A percentile compares a stretch with the other conserved stretches of the same genome.
Evolutionary conservation across 2,329 filamentous ascomycete species (phyloP).

Genomic region (Exserohilum turcica): DNA sequence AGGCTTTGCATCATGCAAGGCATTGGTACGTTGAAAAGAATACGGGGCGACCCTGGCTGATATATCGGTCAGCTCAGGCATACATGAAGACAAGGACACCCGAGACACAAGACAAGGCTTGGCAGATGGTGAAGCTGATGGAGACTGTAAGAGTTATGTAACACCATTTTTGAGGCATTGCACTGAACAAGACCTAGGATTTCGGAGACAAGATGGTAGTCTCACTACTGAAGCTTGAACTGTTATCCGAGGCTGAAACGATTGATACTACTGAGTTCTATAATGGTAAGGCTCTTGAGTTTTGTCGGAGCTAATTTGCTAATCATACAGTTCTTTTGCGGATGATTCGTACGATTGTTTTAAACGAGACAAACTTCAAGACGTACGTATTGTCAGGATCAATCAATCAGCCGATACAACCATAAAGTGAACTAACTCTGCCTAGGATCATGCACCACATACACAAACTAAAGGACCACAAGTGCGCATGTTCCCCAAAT

Average conservation of each 20-base stretch:
- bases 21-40: conserved; percentile 38
- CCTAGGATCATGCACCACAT: conserved; percentile 67
- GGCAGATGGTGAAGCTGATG: conserved; percentile 63
- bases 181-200: conserved; percentile 43
- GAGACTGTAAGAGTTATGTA: conserved; percentile 51
- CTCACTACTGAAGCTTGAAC: conserved; percentile 69
- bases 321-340: conserved; percentile 57
- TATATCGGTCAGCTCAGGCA: conserved; percentile 56
- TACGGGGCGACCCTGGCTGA: conserved; percentile 11
- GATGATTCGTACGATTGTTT: conserved; percentile 65
- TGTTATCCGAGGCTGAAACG: conserved; percentile 57
- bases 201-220: conserved; percentile 69
- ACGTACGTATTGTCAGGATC: conserved; percentile 45
- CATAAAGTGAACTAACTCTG: neutral
- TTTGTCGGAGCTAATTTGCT: conserved; percentile 10
- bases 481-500: conserved; percentile 18
- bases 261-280: conserved; percentile 50
- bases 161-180: neutral
- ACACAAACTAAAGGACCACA: conserved; percentile 61
- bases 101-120: conserved; percentile 58
- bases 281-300: conserved; percentile 36
- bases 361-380: conserved; percentile 68
- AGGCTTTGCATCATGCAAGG: conserved; percentile 68
- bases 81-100: conserved; percentile 56
- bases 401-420: neutral